Evolutionary conservation across 768 basidiomycete genomes (phyloP), one percentile per base, ranked within the genome.

Genomic region (Mycena rosella): DNA sequence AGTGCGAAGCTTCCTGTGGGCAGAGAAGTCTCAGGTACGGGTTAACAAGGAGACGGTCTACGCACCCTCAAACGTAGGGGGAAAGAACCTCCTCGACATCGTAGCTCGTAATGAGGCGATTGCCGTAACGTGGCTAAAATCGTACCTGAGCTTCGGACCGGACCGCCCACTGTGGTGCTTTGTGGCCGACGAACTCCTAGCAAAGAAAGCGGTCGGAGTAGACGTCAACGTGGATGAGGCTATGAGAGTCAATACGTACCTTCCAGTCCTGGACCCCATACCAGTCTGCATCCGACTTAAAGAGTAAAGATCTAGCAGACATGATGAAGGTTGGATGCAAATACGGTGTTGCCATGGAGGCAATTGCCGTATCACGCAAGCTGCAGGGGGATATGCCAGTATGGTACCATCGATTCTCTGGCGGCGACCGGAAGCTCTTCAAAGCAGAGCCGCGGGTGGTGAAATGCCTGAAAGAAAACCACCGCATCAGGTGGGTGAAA

Each of bases 191-290:
- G 49, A 51, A 18, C 26, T 30, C 2, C 27, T 51, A 17, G 15
- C 49, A 30, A 51, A 32, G 15, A 30, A 38, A n/a, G 22, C 36
- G 6, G 6, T 22, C 2, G 36, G 22, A 2, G 36, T 11, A 10
- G 5, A 44, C 14, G 2, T 36, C 1, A 40, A 44, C 34, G 56
- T 59, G 0, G 40, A 53, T 10, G 58, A 42, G 29, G 32, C 11
- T 0, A 0, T 60, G 30, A 5, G 64, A 5, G n/a, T n/a, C 2
- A 66, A 54, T 22, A 13, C 36, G 8, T 66, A 52, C 64, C 57
- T 66, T 0, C 57, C 60, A 48, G 11, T 20, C 29, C 2, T 65
- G 55, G 55, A 1, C 30, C 2, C 54, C 56, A 4, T 14, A 51
- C 2, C 15, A 22, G 20, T 55, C 62, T 1, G 52, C 51, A 34